Percentiles rank a stretch among this genome's conserved stretches.
phyloP scores from a whole-genome alignment of 352 stramenopile species.

The Phytophthora idaei region DNA sequence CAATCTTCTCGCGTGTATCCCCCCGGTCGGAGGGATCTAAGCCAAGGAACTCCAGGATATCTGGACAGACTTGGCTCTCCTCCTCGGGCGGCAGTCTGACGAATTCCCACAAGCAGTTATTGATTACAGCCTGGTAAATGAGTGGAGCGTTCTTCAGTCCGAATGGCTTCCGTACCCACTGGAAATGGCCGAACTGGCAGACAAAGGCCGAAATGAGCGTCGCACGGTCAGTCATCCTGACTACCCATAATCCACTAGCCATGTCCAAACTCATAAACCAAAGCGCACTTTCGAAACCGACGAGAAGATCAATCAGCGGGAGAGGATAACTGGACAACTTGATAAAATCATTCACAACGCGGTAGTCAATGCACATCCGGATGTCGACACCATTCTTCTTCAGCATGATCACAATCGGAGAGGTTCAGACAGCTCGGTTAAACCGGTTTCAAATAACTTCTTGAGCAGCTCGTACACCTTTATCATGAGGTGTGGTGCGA shows the following conservation, averaged over 20 bases:
- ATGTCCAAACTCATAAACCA: slow-evolving; percentile 5
- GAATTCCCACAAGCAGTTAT: not conserved
- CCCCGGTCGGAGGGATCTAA: too few relatives aligned
- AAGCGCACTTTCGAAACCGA: not conserved
- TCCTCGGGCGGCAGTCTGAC: not conserved
- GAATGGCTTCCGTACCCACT: not conserved
- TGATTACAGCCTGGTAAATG: not conserved
- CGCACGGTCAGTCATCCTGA: not conserved
- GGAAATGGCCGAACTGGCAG: not conserved
- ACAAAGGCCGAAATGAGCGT: not conserved
- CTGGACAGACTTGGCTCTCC: not conserved
- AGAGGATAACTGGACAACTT: not conserved
- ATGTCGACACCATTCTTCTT: not conserved
- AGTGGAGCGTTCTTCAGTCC: not conserved
- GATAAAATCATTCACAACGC: not conserved
- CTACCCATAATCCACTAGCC: not conserved
- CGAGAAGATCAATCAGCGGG: not conserved
- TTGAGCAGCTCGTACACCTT: not conserved
- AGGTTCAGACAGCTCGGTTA: not conserved
- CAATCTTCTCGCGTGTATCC: too few relatives aligned
- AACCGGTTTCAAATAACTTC: not conserved
- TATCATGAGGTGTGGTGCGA: not conserved
- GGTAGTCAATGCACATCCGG: not conserved
- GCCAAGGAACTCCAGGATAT: not conserved
- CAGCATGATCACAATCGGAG: not conserved